Base-by-base conservation (phyloP, 768 basidiomycete species). In the Phanerochaete carnosa region DNA sequence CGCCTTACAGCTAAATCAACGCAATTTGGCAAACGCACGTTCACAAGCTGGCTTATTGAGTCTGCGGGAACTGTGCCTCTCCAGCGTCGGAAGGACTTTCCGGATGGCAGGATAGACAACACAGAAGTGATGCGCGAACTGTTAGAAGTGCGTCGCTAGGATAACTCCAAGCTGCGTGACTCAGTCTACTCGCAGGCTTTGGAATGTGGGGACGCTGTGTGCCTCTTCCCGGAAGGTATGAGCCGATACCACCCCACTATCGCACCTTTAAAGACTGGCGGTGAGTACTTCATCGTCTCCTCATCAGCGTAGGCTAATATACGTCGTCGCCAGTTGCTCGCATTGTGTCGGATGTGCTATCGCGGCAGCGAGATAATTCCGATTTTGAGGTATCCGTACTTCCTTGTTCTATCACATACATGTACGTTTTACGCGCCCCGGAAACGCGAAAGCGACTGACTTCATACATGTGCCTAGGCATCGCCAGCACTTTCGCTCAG, bases 31-130 rank as follows among this genome's bases (percentile, higher is more conserved):
- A 86, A 81, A 45, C 82, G 72, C 64, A 95, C 92, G 2, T 92
- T 95, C 72, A 92, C 90, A 8, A 91, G 89, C 63, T 94, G 94
- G 93, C 80, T 95, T 22, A 92, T 95, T 53, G 92, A 94, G 71
- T 86, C 87, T 19, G 89, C 90, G 11, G 94, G 94, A 13, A 94
- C 94, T 1, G 82, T 95, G 2, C 94, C 94, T 0, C 83, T 95
- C 46, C 83, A 87, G 68, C 80, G 94, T 60, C 79, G 83, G 55
- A 92, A 88, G 64, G 94, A 95, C 68, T 82, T 80, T 65, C 63
- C 64, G 0, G 83, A 86, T 50, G 80, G 75, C 2, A 74, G 71
- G 15, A 76, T 75, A 0, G 86, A 95, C 72, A 95, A 95, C 69
- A 77, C 80, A 1, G 76, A 82, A 1, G 83, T 80, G 26, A 91